A percentile compares a stretch with the other conserved stretches of the same genome.
Conservation (phyloP, 257 asterid genomes). For the Gentiana straminea region DNA sequence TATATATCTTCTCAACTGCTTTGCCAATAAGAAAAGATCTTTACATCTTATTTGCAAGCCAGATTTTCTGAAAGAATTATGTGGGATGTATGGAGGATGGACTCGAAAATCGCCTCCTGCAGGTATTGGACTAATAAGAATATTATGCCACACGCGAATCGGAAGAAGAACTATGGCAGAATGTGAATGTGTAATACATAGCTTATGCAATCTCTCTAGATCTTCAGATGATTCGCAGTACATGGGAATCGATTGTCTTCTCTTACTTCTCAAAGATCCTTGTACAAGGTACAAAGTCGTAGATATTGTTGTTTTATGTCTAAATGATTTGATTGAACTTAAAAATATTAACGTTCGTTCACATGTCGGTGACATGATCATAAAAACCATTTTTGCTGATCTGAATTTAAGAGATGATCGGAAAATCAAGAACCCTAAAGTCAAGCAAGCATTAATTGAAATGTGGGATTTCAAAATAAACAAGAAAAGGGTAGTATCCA, state of each 20-base stretch:
- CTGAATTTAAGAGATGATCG: constrained; percentile 18
- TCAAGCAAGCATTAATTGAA: constrained; percentile 25
- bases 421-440: constrained; percentile 17
- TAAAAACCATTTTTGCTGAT: constrained; percentile 30
- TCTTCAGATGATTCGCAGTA: constrained; percentile 88
- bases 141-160: constrained; percentile 43
- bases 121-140: constrained; percentile 55
- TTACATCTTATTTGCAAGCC: constrained; percentile 43
- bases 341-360: constrained; percentile 37
- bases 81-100: constrained; percentile 76
- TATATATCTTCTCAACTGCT: constrained; percentile 63
- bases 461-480: constrained; percentile 32
- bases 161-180: constrained; percentile 54
- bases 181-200: constrained; percentile 32
- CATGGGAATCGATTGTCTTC: constrained; percentile 70
- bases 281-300: constrained; percentile 36
- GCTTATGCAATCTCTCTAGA: constrained; percentile 53
- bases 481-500: constrained; percentile 21
- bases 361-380: constrained; percentile 50
- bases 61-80: constrained; percentile 35
- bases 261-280: constrained; percentile 56
- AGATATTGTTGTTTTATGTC: constrained; percentile 21
- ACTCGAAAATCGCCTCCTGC: constrained; percentile 52
- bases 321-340: constrained; percentile 56
- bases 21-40: constrained; percentile 50